A percentile compares a stretch with the other conserved stretches of the same genome.
These are phyloP conservation scores for Vicia faba DNA, from an alignment of 306 rosid genomes.

Conservation along the genomic window DNA sequence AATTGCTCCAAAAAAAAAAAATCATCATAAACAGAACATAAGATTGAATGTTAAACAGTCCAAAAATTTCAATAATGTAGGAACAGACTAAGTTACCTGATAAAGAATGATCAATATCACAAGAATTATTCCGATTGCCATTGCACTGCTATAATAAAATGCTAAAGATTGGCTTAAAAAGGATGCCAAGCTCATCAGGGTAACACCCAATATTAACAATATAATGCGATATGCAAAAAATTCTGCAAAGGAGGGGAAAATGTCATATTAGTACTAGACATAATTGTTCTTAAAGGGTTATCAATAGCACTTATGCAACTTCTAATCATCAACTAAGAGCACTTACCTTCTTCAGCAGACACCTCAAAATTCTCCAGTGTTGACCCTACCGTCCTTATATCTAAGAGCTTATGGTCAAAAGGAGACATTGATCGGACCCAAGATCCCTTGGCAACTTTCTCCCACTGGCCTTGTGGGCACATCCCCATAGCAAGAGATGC, in stretches of 20 bases:
- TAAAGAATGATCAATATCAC: conserved; percentile 81
- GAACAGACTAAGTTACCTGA: conserved; percentile 62
- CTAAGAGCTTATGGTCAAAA: conserved; percentile 72
- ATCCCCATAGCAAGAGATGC: conserved; percentile 67
- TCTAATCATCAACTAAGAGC: conserved; percentile 21
- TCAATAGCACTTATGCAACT: conserved; percentile 21
- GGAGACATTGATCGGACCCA: conserved; percentile 87
- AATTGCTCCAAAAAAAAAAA: conserved; percentile 10
- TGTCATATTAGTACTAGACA: conserved; percentile 9
- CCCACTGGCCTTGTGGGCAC: conserved; percentile 86
- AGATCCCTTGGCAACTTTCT: conserved; percentile 72
- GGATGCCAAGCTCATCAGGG: conserved; percentile 73
- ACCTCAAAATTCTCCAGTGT: conserved; percentile 69
- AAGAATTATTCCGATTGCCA: conserved; percentile 80
- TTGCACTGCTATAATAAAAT: conserved; percentile 82
- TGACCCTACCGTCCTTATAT: conserved; percentile 63
- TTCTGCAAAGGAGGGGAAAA: conserved; percentile 55
- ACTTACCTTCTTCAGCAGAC: conserved; percentile 75
- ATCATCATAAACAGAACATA: conserved; percentile 12
- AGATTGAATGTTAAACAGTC: conserved; percentile 9
- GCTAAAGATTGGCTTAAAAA: conserved; percentile 66
- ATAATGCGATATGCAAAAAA: conserved; percentile 60
- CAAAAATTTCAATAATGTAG: not conserved
- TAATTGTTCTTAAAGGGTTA: conserved; percentile 15
- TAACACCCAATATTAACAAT: conserved; percentile 59